Evolutionary conservation across 371 early-diverging fungal genomes (phyloP).

Genomic region (Blakeslea trispora): DNA sequence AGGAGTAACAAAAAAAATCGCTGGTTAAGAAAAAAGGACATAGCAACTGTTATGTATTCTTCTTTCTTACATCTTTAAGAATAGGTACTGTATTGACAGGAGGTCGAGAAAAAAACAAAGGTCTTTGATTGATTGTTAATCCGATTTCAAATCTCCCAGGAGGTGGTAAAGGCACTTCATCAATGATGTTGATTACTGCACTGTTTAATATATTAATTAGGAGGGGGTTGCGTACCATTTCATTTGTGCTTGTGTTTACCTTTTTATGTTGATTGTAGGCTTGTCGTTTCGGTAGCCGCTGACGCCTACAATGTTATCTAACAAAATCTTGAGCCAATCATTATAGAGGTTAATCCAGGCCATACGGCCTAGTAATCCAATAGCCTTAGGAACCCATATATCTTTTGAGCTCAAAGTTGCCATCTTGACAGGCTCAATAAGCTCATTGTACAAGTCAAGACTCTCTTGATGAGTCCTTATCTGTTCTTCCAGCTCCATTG

Average conservation of each 20-base stretch:
- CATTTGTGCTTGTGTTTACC: slow-evolving; percentile 26
- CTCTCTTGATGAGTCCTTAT: slow-evolving; percentile 68
- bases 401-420: slow-evolving; percentile 58
- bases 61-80: slow-evolving; percentile 70
- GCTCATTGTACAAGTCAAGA: slow-evolving; percentile 61
- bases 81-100: slow-evolving; percentile 77
- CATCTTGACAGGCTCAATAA: slow-evolving; percentile 65
- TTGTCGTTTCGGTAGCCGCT: slow-evolving; percentile 46
- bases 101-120: slow-evolving; percentile 75
- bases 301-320: slow-evolving; percentile 63
- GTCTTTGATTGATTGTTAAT: slow-evolving; percentile 60
- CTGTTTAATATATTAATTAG: slow-evolving; percentile 11
- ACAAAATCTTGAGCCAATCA: slow-evolving; percentile 76
- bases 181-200: slow-evolving; percentile 68
- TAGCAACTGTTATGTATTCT: not conserved
- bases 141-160: slow-evolving; percentile 80
- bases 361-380: slow-evolving; percentile 73
- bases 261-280: slow-evolving; percentile 49
- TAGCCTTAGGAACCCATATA: slow-evolving; percentile 70
- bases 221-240: not conserved
- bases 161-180: slow-evolving; percentile 80
- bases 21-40: not conserved
- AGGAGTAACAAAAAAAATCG: not conserved
- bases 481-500: slow-evolving; percentile 37
- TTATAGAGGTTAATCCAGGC: slow-evolving; percentile 75